These are phyloP conservation scores for Pseudopithomyces maydicus DNA, from an alignment of 2,329 filamentous ascomycete genomes.

Conservation along the genomic window DNA sequence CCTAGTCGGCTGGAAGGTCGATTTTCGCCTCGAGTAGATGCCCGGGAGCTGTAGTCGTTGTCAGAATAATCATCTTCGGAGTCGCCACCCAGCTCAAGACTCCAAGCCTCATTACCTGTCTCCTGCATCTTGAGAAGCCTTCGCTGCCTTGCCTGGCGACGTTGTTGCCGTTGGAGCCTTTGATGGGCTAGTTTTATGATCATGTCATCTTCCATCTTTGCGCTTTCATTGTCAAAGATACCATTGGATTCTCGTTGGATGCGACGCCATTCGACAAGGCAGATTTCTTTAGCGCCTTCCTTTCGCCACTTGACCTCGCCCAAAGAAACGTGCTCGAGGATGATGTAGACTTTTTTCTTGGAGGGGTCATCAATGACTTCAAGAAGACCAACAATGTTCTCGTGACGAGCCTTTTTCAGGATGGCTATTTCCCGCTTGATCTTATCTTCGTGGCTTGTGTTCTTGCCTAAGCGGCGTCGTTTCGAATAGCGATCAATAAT, in stretches of 20 bases:
- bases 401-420: constrained; percentile 94
- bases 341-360: constrained; percentile 97
- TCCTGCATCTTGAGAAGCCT: constrained; percentile 35
- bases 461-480: constrained; percentile 81
- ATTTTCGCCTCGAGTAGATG: constrained; percentile 27
- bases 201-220: constrained; percentile 50
- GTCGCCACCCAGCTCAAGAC: constrained; percentile 76
- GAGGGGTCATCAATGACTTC: constrained; percentile 98
- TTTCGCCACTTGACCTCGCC: constrained; percentile 95
- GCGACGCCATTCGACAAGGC: constrained; percentile 78
- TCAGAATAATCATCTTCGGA: constrained; percentile 56
- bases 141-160: constrained; percentile 44
- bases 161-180: constrained; percentile 51
- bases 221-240: constrained; percentile 49
- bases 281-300: constrained; percentile 82
- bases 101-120: constrained; percentile 72
- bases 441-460: constrained; percentile 75
- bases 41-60: constrained; percentile 29
- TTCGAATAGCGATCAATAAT: constrained; percentile 97
- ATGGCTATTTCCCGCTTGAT: constrained; percentile 97
- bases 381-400: constrained; percentile 93
- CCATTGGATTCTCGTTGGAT: constrained; percentile 72
- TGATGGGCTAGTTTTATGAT: constrained; percentile 43
- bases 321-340: constrained; percentile 91
- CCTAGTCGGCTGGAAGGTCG: constrained; percentile 23